Evolutionary conservation across 1,284 basidiomycete species (phyloP).

Genomic region (Earliella scabrosa): DNA sequence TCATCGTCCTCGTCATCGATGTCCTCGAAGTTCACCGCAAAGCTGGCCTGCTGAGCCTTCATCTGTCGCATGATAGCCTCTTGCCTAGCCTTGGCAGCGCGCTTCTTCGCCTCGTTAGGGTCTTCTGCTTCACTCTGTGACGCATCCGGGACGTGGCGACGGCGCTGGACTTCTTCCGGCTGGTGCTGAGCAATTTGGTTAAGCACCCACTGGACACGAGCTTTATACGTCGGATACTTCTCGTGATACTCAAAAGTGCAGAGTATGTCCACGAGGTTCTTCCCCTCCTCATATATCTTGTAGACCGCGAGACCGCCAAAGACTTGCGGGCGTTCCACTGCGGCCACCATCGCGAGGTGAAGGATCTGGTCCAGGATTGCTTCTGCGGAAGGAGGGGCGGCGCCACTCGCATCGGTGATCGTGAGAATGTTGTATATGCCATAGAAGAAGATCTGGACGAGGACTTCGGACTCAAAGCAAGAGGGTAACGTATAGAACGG

Average conservation of each 20-base stretch:
- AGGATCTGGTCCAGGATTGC: constrained; percentile 89
- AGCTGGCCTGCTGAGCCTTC: constrained; percentile 88
- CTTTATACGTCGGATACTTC: constrained; percentile 70
- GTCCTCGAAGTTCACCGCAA: constrained; percentile 78
- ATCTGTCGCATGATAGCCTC: constrained; percentile 92
- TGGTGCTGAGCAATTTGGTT: constrained; percentile 58
- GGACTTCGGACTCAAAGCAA: constrained; percentile 67
- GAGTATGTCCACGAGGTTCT: constrained; percentile 73
- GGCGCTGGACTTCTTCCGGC: constrained; percentile 57
- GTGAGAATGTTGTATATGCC: constrained; percentile 72
- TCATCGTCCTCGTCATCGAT: constrained; percentile 58
- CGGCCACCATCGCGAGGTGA: constrained; percentile 84
- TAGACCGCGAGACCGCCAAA: constrained; percentile 65
- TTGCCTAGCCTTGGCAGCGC: constrained; percentile 84
- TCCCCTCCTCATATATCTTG: constrained; percentile 59
- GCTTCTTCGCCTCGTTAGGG: constrained; percentile 71
- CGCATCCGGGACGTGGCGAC: constrained; percentile 48
- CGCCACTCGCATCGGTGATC: constrained; percentile 58
- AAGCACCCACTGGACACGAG: constrained; percentile 79
- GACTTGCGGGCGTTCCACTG: constrained; percentile 66
- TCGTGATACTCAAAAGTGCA: constrained; percentile 79
- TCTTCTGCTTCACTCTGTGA: constrained; percentile 47
- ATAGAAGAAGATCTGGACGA: constrained; percentile 81
- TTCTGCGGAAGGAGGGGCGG: constrained; percentile 75
- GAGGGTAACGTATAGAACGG: constrained; percentile 67